A percentile compares a stretch with the other conserved stretches of the same genome.
Conservation (phyloP, 2,329 filamentous ascomycete species). For the Botryosphaeria dothidea region DNA sequence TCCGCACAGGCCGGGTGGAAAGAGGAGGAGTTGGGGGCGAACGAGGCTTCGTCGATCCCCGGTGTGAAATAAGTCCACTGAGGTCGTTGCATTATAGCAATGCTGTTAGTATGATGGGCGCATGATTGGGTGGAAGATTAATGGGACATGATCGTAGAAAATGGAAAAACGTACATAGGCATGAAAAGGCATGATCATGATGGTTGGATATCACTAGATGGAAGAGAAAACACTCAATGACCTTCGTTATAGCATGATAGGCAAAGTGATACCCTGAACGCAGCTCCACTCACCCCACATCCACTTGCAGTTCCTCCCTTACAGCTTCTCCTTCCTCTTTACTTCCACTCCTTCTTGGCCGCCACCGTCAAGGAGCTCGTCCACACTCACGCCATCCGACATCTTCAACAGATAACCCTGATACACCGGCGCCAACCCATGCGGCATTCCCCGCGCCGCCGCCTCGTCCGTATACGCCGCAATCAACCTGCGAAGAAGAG, state of each 20-base stretch:
- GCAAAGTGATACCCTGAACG: background rate
- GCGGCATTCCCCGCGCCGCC: background rate
- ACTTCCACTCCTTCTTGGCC: background rate
- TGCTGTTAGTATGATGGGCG: background rate
- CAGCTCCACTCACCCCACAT: background rate
- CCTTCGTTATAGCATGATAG: background rate
- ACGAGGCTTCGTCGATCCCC: slow-evolving; percentile 48
- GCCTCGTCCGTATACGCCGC: slow-evolving; percentile 3
- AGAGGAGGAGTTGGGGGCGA: slow-evolving; percentile 50
- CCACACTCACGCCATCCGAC: slow-evolving; percentile 5
- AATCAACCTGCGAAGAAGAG: slow-evolving; percentile 5
- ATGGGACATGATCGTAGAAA: background rate
- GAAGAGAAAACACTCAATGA: background rate
- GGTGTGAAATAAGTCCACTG: slow-evolving; percentile 31
- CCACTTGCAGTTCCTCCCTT: background rate
- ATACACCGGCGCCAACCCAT: slow-evolving; percentile 5
- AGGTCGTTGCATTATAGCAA: background rate
- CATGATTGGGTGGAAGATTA: background rate
- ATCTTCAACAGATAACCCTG: slow-evolving; percentile 12
- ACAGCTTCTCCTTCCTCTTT: background rate
- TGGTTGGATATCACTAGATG: background rate
- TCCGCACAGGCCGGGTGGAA: slow-evolving; percentile 36
- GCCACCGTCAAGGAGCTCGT: background rate
- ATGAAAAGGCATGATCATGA: background rate
- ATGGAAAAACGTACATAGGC: background rate